These are phyloP conservation scores for Senna siamea DNA, from an alignment of 306 rosid genomes.

Conservation along the genomic window DNA sequence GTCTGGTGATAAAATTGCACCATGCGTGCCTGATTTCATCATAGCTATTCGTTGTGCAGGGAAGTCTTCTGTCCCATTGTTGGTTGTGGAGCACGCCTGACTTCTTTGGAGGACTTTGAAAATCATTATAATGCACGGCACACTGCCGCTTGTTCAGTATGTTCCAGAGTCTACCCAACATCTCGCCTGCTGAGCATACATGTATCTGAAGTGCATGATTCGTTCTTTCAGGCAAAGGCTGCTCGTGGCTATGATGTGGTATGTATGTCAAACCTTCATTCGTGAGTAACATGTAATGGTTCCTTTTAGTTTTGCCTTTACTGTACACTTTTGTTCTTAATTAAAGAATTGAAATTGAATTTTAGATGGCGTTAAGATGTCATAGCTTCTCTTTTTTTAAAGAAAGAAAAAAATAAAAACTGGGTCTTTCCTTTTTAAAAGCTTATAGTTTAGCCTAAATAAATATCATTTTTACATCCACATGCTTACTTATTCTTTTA, in stretches of 20 bases:
- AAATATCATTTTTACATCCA: constrained; percentile 6
- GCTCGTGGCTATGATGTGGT: constrained; percentile 90
- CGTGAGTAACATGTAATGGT: background rate
- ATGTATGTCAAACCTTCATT: constrained; percentile 29
- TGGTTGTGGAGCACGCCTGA: constrained; percentile 77
- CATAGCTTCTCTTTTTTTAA: background rate
- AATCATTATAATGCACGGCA: constrained; percentile 90
- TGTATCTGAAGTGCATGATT: constrained; percentile 86
- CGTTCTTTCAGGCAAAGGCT: constrained; percentile 93
- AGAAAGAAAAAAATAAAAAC: too few species aligned
- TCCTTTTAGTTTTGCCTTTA: constrained; percentile 5
- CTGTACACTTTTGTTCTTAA: constrained; percentile 3
- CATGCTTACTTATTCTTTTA: constrained; percentile 8
- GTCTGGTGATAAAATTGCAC: constrained; percentile 3
- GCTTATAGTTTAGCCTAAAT: constrained; percentile 24
- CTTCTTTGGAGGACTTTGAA: constrained; percentile 80
- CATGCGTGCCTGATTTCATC: constrained; percentile 22
- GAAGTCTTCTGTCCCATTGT: constrained; percentile 79
- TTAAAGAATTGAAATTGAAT: constrained; percentile 13
- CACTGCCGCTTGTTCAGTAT: constrained; percentile 83
- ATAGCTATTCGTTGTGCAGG: constrained; percentile 47
- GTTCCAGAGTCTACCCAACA: constrained; percentile 89
- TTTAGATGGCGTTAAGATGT: background rate
- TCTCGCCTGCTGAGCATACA: constrained; percentile 81
- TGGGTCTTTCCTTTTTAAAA: background rate